Base-by-base conservation (phyloP, 2,329 filamentous ascomycete genomes). In the Teratosphaeria destructans region DNA sequence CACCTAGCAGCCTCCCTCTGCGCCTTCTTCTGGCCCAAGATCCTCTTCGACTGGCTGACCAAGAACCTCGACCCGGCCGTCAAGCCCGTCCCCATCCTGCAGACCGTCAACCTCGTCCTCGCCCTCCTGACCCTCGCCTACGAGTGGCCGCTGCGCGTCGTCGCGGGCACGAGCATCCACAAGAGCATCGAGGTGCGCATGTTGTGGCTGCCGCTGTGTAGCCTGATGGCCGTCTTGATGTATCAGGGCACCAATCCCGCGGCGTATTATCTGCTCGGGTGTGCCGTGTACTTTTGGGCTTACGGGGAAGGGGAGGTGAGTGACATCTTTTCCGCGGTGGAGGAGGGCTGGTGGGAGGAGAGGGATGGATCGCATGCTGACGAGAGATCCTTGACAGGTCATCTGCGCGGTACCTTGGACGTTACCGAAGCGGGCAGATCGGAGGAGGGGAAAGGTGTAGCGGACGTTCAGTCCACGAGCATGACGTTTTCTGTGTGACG, bases 21-120 rank as follows among this genome's bases (percentile, higher is more conserved):
- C 77, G 86, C 84, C 70, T 96, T 94, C 82, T 93, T 99, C 83
- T 99, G 92, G 91, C 94, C 94, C 66, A 99, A 99, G 75, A 87
- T 99, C 72, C 95, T 99, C 78, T 99, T 89, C 88, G 94, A 99
- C 76, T 96, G 96, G 74, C 77, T 94, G 65, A 96, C 93, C 62
- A 91, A 90, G 71, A 91, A 90, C 68, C 85, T 99, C 67, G 90
- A 99, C 72, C 81, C 79, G 59, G 89, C 88, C 55, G 90, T 97
- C 63, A 91, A 88, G 70, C 93, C 93, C 0, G 74, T 94, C n/a
- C 94, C 94, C 1, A 79, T 91, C 56, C 80, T 99, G 16, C 94
- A 99, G 73, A 89, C 88, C 70, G 81, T 97, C 77, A 99, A 99
- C 71, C 78, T 99, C 27, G 26, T 96, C 53, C 81, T 95, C 70